Percentiles rank a stretch among this genome's conserved stretches.
phyloP scores from a whole-genome alignment of 1,139 yeast genomes.

The Hemisphaericaspora xylanilytica region DNA sequence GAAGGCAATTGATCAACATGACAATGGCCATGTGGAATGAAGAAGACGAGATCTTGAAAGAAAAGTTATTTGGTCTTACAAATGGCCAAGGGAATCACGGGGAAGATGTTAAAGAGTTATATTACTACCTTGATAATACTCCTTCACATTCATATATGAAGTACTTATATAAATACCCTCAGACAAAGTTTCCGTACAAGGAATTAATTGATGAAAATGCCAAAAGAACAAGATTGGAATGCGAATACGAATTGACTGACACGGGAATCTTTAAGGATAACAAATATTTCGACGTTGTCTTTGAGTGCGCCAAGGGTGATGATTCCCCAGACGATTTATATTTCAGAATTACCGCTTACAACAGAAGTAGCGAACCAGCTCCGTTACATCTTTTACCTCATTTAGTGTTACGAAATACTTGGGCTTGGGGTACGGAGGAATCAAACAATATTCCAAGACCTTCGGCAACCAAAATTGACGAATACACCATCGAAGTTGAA shows the following conservation, averaged over 20 bases:
- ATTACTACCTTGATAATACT: constrained; percentile 85
- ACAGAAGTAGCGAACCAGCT: constrained; percentile 79
- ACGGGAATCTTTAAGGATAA: constrained; percentile 76
- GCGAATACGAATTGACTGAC: constrained; percentile 72
- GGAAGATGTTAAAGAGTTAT: constrained; percentile 84
- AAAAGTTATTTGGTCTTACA: constrained; percentile 83
- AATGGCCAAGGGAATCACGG: constrained; percentile 96
- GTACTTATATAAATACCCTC: constrained; percentile 90
- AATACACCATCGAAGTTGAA: constrained; percentile 53
- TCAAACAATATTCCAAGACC: constrained; percentile 50
- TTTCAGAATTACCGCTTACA: constrained; percentile 87
- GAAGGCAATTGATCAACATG: constrained; percentile 74
- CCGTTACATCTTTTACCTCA: constrained; percentile 89
- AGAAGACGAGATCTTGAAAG: constrained; percentile 81
- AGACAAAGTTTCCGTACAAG: constrained; percentile 77
- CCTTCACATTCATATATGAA: constrained; percentile 95
- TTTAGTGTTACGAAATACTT: constrained; percentile 81
- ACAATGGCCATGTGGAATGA: constrained; percentile 92
- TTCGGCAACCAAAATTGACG: constrained; percentile 41
- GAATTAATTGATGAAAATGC: constrained; percentile 70
- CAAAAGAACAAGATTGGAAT: constrained; percentile 59
- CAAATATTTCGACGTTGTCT: constrained; percentile 84
- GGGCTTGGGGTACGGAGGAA: constrained; percentile 82
- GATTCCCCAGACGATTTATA: constrained; percentile 77
- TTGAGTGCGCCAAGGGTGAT: constrained; percentile 87